Percentiles rank a stretch among this genome's conserved stretches.
phyloP scores from a whole-genome alignment of 495 filamentous ascomycete species.

The Chlorociboria aeruginascens region DNA sequence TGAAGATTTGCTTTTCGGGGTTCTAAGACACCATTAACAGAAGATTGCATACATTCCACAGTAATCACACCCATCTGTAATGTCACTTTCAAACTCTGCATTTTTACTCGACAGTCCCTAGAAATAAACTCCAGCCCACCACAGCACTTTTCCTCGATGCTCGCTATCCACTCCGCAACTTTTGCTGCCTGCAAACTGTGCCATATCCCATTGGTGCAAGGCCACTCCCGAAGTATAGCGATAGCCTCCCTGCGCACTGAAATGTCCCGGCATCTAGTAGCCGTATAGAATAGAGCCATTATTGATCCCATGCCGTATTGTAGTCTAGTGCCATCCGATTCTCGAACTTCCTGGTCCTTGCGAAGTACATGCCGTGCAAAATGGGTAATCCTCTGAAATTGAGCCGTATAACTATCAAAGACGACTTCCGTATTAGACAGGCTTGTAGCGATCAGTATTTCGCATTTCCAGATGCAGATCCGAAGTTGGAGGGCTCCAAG shows the following conservation, averaged over 20 bases:
- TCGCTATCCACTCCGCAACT: constrained; percentile 14
- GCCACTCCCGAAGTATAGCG: constrained; percentile 10
- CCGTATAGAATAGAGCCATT: constrained; percentile 12
- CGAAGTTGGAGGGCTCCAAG: constrained; percentile 11
- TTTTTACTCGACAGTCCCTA: constrained; percentile 7
- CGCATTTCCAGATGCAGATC: constrained; percentile 8
- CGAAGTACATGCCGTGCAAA: constrained; percentile 11
- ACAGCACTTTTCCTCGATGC: constrained; percentile 7
- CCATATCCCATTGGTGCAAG: constrained; percentile 11
- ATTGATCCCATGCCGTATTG: constrained; percentile 13
- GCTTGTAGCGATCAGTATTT: constrained; percentile 10
- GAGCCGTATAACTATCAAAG: constrained; percentile 5
- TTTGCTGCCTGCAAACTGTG: constrained; percentile 11
- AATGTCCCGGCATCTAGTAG: constrained; percentile 11
- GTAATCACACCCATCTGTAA: constrained; percentile 3
- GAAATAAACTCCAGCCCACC: constrained; percentile 4
- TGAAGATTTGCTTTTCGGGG: constrained; percentile 9
- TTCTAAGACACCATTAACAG: constrained; percentile 9
- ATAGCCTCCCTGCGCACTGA: constrained; percentile 9
- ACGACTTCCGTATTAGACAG: constrained; percentile 4
- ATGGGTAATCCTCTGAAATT: constrained; percentile 9
- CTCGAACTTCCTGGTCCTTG: constrained; percentile 13
- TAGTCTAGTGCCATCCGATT: constrained; percentile 7
- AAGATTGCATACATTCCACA: constrained; percentile 15
- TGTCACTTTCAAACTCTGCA: constrained; percentile 8